Evolutionary conservation across 1,139 yeast species (phyloP).

Genomic region (Saccharomycopsis crataegensis): DNA sequence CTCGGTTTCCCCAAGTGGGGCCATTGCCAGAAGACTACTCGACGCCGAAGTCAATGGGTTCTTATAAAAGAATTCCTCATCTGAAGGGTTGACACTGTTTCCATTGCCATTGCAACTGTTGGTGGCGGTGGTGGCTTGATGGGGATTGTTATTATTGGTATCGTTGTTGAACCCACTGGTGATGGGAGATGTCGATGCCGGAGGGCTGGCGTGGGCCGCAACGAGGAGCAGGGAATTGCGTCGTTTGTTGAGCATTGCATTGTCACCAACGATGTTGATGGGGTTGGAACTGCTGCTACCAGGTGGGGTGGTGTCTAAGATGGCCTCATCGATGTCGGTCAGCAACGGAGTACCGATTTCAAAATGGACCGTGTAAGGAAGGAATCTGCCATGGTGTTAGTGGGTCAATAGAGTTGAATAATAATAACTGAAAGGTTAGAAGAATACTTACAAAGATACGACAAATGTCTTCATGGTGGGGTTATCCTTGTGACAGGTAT

Average conservation of each 20-base stretch:
- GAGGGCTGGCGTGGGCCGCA: not conserved
- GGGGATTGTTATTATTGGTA: not conserved
- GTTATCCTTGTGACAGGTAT: no score
- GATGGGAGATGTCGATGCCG: constrained; percentile 1
- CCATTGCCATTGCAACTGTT: not conserved
- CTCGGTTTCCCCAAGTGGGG: constrained; percentile 18
- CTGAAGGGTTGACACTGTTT: not conserved
- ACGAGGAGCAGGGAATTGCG: not conserved
- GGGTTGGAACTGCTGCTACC: not conserved
- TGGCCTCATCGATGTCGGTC: not conserved
- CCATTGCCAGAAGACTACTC: constrained; percentile 3
- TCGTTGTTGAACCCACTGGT: constrained; percentile 6
- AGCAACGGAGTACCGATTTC: constrained; percentile 34
- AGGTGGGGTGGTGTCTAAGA: no score
- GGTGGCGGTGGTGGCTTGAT: not conserved
- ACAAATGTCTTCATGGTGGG: constrained; percentile 47
- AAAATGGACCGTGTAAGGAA: constrained; percentile 69
- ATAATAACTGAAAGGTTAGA: not conserved
- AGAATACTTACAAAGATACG: constrained; percentile 50
- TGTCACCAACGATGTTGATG: not conserved
- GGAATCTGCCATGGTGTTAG: constrained; percentile 38
- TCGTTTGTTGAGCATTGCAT: not conserved
- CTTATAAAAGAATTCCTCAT: constrained; percentile 20
- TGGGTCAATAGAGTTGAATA: not conserved
- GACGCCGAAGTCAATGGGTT: constrained; percentile 16